phyloP scores from a whole-genome alignment of 768 basidiomycete genomes.

The Udeniomyces megalosporus region DNA sequence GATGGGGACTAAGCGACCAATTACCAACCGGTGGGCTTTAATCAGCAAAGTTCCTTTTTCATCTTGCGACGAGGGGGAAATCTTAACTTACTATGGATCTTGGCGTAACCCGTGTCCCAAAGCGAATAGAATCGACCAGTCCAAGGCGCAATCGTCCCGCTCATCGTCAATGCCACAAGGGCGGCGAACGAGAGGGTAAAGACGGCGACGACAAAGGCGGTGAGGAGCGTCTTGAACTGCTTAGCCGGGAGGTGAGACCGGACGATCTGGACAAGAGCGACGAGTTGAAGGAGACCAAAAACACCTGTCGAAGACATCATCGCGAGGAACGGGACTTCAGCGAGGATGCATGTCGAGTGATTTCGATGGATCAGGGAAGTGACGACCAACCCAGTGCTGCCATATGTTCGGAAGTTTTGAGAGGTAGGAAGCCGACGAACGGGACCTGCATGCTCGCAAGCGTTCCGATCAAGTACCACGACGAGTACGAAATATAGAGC shows the following conservation, averaged over 20 bases:
- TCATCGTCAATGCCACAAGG: conserved; percentile 69
- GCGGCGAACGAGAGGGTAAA: conserved; percentile 57
- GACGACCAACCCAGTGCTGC: conserved; percentile 62
- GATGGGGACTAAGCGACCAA: conserved; percentile 69
- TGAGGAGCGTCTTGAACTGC: conserved; percentile 74
- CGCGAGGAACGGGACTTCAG: too few species aligned
- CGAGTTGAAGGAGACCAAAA: conserved; percentile 88
- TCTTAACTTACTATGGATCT: conserved; percentile 48
- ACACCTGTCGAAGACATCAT: conserved; percentile 75
- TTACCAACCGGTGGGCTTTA: too few species aligned
- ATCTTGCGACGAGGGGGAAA: too few species aligned
- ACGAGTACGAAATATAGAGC: conserved; percentile 85
- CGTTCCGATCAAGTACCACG: conserved; percentile 96
- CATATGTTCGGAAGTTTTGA: conserved; percentile 96
- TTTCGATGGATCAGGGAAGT: too few species aligned
- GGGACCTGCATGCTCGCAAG: conserved; percentile 98
- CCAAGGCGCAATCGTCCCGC: conserved; percentile 95
- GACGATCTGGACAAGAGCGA: conserved; percentile 80
- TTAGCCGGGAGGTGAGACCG: conserved; percentile 75
- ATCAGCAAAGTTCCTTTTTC: too few species aligned
- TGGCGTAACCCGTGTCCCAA: conserved; percentile 98
- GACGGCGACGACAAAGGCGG: conserved; percentile 47
- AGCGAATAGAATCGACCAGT: conserved; percentile 99
- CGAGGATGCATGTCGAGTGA: too few species aligned
- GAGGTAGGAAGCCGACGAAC: conserved; percentile 98